Base-by-base conservation (phyloP, 192 early-diverging fungal species). In the Endogone sp. region DNA sequence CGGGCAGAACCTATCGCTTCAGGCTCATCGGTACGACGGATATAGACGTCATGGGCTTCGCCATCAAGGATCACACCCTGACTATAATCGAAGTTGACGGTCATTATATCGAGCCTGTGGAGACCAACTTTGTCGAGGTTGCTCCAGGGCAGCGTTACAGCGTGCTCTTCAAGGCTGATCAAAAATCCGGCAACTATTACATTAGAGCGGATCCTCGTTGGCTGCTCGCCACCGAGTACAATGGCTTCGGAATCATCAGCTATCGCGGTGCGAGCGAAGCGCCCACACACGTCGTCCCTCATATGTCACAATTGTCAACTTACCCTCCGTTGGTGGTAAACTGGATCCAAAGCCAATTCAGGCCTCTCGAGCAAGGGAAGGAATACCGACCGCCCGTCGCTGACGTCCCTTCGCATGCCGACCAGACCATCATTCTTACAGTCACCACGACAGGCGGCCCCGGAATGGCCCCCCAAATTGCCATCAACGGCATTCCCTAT, bases 31-130 rank as follows among this genome's bases (percentile, higher is more conserved):
- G 72, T 62, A 71, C 67, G 21, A 64, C 56, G 1, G 67, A 71
- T 8, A 68, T 85, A 58, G 81, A 73, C 13, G 70, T 66, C 13
- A 65, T 82, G 32, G 75, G 67, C 20, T 67, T 85, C 4, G 63
- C 57, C 13, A 81, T 85, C 27, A 79, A 80, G 30, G 78, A 74
- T 21, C 83, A 84, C 65, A 60, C 65, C n/a, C 30, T 85, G 62
- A 75, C 76, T 3, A 75, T 85, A 21, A 74, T 85, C 44, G 83
- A 85, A 60, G 77, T 77, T 20, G 84, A 85, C 62, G 84, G 84
- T 22, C 67, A 77, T 20, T 29, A 61, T 9, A 76, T 80, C 2
- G 28, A 85, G 22, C 80, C 76, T 2, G 71, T 79, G 32, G 30
- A 62, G 20, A 68, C 75, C 9, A 65, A 82, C n/a, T 63, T 63